Evolutionary conservation across 2,329 filamentous ascomycete genomes (phyloP).

Genomic region (Hymenoscyphus linearis): DNA sequence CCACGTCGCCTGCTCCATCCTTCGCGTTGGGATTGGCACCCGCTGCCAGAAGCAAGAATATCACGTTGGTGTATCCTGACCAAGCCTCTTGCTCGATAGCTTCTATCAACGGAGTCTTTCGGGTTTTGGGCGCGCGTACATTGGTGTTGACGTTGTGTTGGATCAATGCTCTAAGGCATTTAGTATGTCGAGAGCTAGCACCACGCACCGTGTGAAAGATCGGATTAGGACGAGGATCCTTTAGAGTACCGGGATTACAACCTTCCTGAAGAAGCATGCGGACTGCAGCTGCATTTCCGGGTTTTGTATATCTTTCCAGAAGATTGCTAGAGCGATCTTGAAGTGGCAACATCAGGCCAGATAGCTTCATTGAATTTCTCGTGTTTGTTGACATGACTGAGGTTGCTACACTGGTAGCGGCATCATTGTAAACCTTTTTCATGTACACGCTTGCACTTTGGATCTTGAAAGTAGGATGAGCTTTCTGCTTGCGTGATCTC

Average conservation of each 20-base stretch:
- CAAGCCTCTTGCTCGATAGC: constrained; percentile 11
- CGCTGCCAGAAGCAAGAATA: constrained; percentile 10
- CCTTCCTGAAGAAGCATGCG: constrained; percentile 7
- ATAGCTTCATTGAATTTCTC: constrained; percentile 7
- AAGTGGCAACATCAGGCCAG: constrained; percentile 9
- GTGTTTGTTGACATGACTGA: constrained; percentile 12
- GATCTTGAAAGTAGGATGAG: constrained; percentile 4
- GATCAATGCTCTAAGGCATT: constrained; percentile 12
- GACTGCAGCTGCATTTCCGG: not conserved
- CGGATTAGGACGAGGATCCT: constrained; percentile 6
- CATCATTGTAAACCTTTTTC: constrained; percentile 10
- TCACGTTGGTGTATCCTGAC: constrained; percentile 10
- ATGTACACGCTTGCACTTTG: constrained; percentile 12
- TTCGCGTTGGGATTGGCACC: constrained; percentile 11
- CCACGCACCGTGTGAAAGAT: constrained; percentile 11
- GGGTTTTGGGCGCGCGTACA: constrained; percentile 4
- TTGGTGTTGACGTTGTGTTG: constrained; percentile 2
- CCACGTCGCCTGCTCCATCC: constrained; percentile 5
- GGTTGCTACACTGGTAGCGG: constrained; percentile 12
- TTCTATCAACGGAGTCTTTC: constrained; percentile 11
- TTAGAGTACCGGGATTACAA: constrained; percentile 9
- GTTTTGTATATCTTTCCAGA: constrained; percentile 9
- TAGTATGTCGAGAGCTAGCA: constrained; percentile 9
- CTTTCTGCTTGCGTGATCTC: not conserved
- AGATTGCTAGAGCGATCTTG: constrained; percentile 12